A percentile compares a stretch with the other conserved stretches of the same genome.
These are phyloP conservation scores for Saccharomycopsis olivae DNA, from an alignment of 805 yeast species.

Conservation along the genomic window DNA sequence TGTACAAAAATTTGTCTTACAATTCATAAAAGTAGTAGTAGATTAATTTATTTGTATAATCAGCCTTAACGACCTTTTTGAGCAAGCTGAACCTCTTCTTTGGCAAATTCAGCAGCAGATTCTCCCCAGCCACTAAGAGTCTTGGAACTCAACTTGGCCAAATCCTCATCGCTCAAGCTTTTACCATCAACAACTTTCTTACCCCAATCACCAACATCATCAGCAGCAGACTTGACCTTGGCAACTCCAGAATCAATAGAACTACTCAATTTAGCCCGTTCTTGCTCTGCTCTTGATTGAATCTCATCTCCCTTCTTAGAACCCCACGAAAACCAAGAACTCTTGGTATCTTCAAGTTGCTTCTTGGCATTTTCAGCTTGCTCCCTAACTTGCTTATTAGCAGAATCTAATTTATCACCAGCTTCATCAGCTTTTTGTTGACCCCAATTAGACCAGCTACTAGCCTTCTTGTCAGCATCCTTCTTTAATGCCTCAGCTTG, in stretches of 20 bases:
- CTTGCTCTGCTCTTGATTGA: constrained; percentile 16
- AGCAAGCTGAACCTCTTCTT: constrained; percentile 29
- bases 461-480: constrained; percentile 20
- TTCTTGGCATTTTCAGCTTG: too few species aligned
- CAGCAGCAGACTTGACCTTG: constrained; percentile 14
- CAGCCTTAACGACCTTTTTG: too few species aligned
- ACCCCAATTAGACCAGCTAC: constrained; percentile 24
- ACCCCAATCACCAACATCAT: constrained; percentile 12
- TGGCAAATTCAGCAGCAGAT: constrained; percentile 32
- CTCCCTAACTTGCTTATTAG: constrained; percentile 20
- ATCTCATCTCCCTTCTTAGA: constrained; percentile 12
- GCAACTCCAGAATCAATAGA: constrained; percentile 10
- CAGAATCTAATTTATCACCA: constrained; percentile 16
- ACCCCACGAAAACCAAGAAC: constrained; percentile 28
- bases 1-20: too few species aligned
- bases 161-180: constrained; percentile 24
- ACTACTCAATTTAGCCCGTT: constrained; percentile 1
- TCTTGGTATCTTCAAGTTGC: constrained; percentile 20
- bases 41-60: too few species aligned
- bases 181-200: constrained; percentile 16
- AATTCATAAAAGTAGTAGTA: too few species aligned
- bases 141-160: constrained; percentile 27
- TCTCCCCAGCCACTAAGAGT: constrained; percentile 39
- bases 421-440: constrained; percentile 22
- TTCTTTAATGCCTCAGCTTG: constrained; percentile 17